Conservation (phyloP, 2,329 filamentous ascomycete species). For the Ascosphaera pollenicola region DNA sequence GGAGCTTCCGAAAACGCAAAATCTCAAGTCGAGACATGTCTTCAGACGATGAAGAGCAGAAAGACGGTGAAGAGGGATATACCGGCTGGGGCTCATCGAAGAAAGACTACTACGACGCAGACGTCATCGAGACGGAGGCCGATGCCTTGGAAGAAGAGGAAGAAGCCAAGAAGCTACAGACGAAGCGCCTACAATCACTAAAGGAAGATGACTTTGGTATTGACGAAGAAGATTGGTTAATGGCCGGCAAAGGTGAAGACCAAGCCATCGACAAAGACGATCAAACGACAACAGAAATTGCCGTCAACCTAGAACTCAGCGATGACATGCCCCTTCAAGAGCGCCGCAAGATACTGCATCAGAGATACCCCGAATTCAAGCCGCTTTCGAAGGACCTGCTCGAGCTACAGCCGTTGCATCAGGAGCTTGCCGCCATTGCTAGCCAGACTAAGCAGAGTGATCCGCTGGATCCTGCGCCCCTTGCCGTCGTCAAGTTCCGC, state of each 20-base stretch:
- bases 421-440: constrained; percentile 36
- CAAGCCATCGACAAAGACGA: constrained; percentile 23
- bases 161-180: constrained; percentile 70
- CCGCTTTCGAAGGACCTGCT: constrained; percentile 61
- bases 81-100: constrained; percentile 73
- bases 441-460: constrained; percentile 9
- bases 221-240: constrained; percentile 70
- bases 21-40: constrained; percentile 6
- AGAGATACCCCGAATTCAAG: constrained; percentile 81
- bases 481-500: constrained; percentile 52
- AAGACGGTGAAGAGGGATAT: constrained; percentile 34
- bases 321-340: constrained; percentile 59
- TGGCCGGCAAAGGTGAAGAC: constrained; percentile 27
- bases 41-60: constrained; percentile 17
- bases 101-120: constrained; percentile 83
- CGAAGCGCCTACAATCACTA: constrained; percentile 80
- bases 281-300: constrained; percentile 59
- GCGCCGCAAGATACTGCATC: constrained; percentile 49
- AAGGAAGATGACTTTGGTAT: constrained; percentile 82
- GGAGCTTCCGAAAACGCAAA: constrained; percentile 7
- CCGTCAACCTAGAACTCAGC: constrained; percentile 64
- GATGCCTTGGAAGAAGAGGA: constrained; percentile 77
- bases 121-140: constrained; percentile 46
- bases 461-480: constrained; percentile 23
- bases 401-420: constrained; percentile 39